Evolutionary conservation across 495 filamentous ascomycete genomes (phyloP), one percentile per base, ranked within the genome.

Genomic region (Chaetomium cochliodes): DNA sequence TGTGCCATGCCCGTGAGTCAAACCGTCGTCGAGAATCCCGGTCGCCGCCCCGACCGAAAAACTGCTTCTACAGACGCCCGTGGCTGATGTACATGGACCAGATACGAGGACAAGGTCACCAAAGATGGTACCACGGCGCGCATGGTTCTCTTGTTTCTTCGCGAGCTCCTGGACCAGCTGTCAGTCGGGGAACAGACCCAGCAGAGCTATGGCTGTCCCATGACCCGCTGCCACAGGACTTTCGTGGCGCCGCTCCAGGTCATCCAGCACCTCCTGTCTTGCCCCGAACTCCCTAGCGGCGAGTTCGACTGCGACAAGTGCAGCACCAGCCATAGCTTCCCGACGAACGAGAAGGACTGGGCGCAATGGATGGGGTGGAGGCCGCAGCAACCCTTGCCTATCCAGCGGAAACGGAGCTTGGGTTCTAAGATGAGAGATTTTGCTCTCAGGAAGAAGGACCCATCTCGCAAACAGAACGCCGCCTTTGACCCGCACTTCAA

Each of bases 281-380:
- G 74, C 39, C 70, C 70, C 2, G 74, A 74, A 60, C 58, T 76
- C 18, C 58, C 66, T 11, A 70, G 52, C 44, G 71, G 73, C 64
- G 64, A 67, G 57, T 76, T 76, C 33, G 65, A 71, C 60, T 76
- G 74, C 66, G 72, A 74, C 65, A 72, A 72, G 53, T 76, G 74
- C 56, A 69, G 57, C 58, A 58, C 62, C 63, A 72, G 63, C 56
- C 74, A 76, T 54, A 50, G 65, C 55, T 72, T 76, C 42, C 74
- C 74, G 30, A 73, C 74, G 49, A 69, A 68, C 69, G 74, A 76
- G 63, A 75, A 76, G 63, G 74, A 74, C 49, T 76, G 74, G 74
- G 64, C 69, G 23, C 65, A 71, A 15, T 76, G 73, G 71, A 50
- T 60, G 2, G 72, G 69, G 16, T 74, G 70, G 70, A 74, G 64